Percentiles rank a stretch among this genome's conserved stretches.
phyloP scores from a whole-genome alignment of 345 rosid species.

The Conringia planisiliqua region DNA sequence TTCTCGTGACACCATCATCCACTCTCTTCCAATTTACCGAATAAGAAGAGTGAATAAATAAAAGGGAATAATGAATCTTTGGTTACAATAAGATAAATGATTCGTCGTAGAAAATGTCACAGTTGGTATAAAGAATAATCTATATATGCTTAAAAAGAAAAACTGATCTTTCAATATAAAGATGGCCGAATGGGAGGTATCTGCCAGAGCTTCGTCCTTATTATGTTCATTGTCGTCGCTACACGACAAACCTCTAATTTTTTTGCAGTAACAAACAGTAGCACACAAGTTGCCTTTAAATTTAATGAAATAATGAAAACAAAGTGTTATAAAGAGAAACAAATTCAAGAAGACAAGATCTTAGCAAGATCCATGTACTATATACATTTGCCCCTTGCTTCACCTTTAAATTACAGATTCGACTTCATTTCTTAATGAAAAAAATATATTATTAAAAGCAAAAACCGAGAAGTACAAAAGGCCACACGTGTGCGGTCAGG shows the following conservation, averaged over 20 bases:
- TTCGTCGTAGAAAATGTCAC: background rate
- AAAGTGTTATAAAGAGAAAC: background rate
- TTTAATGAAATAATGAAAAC: background rate
- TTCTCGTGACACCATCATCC: slow-evolving; percentile 17
- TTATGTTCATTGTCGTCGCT: slow-evolving; percentile 32
- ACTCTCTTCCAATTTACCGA: background rate
- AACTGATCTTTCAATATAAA: slow-evolving; percentile 3
- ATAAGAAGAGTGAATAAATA: background rate
- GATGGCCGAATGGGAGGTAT: slow-evolving; percentile 24
- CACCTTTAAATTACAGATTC: slow-evolving; percentile 21
- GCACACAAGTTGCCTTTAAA: slow-evolving; percentile 18
- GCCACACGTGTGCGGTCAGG: slow-evolving; percentile 34
- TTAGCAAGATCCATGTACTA: slow-evolving; percentile 32
- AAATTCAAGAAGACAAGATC: slow-evolving; percentile 29
- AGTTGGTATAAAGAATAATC: background rate
- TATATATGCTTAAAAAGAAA: background rate
- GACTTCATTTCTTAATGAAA: background rate
- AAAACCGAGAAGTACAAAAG: slow-evolving; percentile 17
- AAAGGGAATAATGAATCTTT: background rate
- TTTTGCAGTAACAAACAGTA: slow-evolving; percentile 2
- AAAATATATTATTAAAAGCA: background rate
- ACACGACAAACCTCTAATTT: slow-evolving; percentile 18
- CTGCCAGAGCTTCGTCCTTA: slow-evolving; percentile 25
- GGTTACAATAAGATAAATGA: background rate
- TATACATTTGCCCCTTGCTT: slow-evolving; percentile 18